Evolutionary conservation across 2,329 filamentous ascomycete species (phyloP).

Genomic region (Fusarium sp.): DNA sequence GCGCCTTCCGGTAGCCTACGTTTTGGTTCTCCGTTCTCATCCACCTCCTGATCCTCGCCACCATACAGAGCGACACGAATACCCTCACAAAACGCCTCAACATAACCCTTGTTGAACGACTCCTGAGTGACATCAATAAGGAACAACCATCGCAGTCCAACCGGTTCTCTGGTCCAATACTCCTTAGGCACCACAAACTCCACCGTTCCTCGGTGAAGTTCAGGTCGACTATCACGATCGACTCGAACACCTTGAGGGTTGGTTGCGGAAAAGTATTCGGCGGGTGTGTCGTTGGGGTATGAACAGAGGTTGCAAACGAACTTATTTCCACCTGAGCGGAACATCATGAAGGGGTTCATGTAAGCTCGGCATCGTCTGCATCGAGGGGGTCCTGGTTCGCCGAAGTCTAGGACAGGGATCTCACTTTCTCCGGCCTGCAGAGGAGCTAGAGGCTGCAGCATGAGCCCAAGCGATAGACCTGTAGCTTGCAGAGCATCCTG

Average conservation of each 20-base stretch:
- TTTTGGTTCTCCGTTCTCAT: conserved; percentile 66
- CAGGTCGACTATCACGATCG: conserved; percentile 88
- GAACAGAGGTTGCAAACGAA: conserved; percentile 99
- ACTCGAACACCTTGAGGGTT: conserved; percentile 88
- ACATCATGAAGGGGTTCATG: conserved; percentile 99
- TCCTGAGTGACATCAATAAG: conserved; percentile 94
- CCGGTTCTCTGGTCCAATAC: conserved; percentile 96
- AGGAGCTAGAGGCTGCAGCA: conserved; percentile 88
- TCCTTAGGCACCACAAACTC: conserved; percentile 98
- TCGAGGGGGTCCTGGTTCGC: conserved; percentile 87
- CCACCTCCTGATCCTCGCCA: conserved; percentile 64
- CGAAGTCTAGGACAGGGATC: conserved; percentile 95
- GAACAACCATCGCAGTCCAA: conserved; percentile 89
- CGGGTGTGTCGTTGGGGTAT: conserved; percentile 92
- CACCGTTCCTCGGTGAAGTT: conserved; percentile 91
- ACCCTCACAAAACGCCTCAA: conserved; percentile 91
- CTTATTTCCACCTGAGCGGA: conserved; percentile 92
- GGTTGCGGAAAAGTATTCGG: conserved; percentile 94
- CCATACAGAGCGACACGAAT: conserved; percentile 89
- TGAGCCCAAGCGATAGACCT: conserved; percentile 85
- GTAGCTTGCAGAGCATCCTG: conserved; percentile 84
- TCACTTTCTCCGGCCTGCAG: conserved; percentile 87
- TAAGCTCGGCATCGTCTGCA: conserved; percentile 95
- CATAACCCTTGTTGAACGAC: conserved; percentile 88
- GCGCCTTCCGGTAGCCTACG: conserved; percentile 79